These are phyloP conservation scores for Apostasia ramifera DNA, from an alignment of 106 monocot genomes.

Conservation along the genomic window DNA sequence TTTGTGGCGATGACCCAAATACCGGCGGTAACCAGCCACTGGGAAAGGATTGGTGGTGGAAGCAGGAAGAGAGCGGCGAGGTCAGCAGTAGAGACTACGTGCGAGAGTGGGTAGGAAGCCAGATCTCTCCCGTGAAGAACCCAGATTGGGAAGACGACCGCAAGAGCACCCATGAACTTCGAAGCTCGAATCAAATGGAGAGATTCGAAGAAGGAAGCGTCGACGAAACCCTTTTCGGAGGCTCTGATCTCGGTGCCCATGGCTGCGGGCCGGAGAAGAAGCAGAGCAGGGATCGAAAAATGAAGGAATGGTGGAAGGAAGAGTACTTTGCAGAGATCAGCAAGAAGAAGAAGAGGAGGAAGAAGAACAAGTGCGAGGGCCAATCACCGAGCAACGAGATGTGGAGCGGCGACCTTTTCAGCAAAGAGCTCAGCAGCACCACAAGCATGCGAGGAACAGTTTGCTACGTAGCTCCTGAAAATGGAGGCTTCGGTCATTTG, in stretches of 20 bases:
- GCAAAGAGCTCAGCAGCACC: constrained; percentile 73
- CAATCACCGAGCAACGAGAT: constrained; percentile 31
- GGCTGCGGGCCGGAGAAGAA: neutral
- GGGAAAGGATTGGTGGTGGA: constrained; percentile 94
- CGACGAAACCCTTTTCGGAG: neutral
- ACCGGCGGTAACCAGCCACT: neutral
- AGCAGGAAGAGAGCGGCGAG: constrained; percentile 67
- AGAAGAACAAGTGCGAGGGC: constrained; percentile 4
- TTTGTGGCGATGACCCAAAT: too few species aligned
- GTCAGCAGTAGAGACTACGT: constrained; percentile 65
- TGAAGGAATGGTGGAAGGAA: constrained; percentile 89
- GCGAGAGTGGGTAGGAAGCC: constrained; percentile 71
- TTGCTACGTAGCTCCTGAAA: constrained; percentile 79
- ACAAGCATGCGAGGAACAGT: constrained; percentile 89
- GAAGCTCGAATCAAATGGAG: neutral
- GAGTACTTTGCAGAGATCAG: constrained; percentile 73
- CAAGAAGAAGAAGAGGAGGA: constrained; percentile 44
- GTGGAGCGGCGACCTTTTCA: constrained; percentile 52
- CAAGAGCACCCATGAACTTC: constrained; percentile 5
- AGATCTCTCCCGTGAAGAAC: constrained; percentile 35
- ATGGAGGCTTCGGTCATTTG: constrained; percentile 16
- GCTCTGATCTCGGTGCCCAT: too few species aligned
- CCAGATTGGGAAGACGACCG: constrained; percentile 33
- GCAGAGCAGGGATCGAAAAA: constrained; percentile 25
- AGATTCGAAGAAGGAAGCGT: neutral